A percentile compares a stretch with the other conserved stretches of the same genome.
These are phyloP conservation scores for Lactifluus pinguis DNA, from an alignment of 768 basidiomycete genomes.

Conservation along the genomic window DNA sequence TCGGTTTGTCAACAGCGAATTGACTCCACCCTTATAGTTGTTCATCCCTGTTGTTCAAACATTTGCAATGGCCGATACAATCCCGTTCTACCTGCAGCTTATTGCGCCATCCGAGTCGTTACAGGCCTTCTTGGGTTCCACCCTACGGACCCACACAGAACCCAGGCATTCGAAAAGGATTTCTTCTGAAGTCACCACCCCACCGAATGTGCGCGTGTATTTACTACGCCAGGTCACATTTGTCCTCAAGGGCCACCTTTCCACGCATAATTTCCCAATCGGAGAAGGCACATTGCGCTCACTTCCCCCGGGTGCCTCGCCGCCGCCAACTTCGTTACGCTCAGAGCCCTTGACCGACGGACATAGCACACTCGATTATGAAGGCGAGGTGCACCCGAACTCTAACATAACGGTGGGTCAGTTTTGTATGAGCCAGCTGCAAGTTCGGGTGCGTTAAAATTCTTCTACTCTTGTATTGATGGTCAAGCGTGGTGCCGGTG, in stretches of 20 bases:
- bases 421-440: slow-evolving; percentile 38
- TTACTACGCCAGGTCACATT: slow-evolving; percentile 42
- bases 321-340: slow-evolving; percentile 18
- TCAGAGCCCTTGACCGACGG: slow-evolving; percentile 22
- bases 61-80: slow-evolving; percentile 45
- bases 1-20: not conserved
- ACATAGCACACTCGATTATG: slow-evolving; percentile 47
- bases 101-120: slow-evolving; percentile 39
- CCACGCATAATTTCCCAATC: slow-evolving; percentile 33
- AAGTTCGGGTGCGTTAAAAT: slow-evolving; percentile 38
- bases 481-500: not conserved
- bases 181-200: not conserved
- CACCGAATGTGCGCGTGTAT: slow-evolving; percentile 37
- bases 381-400: slow-evolving; percentile 39
- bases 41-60: slow-evolving; percentile 50
- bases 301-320: slow-evolving; percentile 31
- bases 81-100: slow-evolving; percentile 61
- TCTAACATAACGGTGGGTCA: slow-evolving; percentile 35
- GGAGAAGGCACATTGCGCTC: slow-evolving; percentile 42
- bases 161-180: slow-evolving; percentile 20
- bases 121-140: slow-evolving; percentile 34
- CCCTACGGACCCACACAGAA: slow-evolving; percentile 1
- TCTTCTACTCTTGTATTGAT: not conserved
- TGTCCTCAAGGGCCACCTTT: slow-evolving; percentile 28
- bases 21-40: slow-evolving; percentile 31